A percentile compares a stretch with the other conserved stretches of the same genome.
Conservation (phyloP, 2,329 filamentous ascomycete species). For the Keithomyces neogunnii region DNA sequence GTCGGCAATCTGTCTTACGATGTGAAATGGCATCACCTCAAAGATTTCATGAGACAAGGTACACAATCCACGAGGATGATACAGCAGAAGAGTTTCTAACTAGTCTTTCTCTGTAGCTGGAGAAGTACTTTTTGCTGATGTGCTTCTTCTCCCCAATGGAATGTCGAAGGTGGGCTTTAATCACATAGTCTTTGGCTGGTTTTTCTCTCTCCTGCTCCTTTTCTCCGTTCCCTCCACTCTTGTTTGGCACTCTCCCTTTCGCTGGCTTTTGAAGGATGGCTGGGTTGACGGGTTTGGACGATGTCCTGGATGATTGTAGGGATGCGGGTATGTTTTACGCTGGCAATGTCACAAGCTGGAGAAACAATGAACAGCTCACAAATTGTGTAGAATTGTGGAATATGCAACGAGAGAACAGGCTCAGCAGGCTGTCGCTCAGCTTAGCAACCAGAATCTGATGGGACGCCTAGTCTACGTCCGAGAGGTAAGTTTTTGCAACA, state of each 20-base stretch:
- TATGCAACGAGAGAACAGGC: conserved; percentile 99
- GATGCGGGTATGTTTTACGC: conserved; percentile 79
- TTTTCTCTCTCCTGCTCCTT: conserved; percentile 39
- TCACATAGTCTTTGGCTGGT: conserved; percentile 78
- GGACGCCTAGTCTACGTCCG: conserved; percentile 96
- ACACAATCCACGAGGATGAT: conserved; percentile 28
- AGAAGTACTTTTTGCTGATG: conserved; percentile 99
- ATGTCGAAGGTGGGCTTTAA: conserved; percentile 99
- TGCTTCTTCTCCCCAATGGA: conserved; percentile 99
- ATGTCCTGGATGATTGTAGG: conserved; percentile 88
- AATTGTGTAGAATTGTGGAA: conserved; percentile 81
- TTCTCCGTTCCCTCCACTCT: conserved; percentile 49
- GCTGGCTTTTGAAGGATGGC: conserved; percentile 68
- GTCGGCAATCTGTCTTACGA: conserved; percentile 98
- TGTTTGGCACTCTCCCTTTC: conserved; percentile 43
- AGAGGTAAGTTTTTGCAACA: conserved; percentile 56
- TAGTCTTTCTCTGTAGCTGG: conserved; percentile 55
- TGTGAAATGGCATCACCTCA: conserved; percentile 99
- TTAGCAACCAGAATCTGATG: conserved; percentile 99
- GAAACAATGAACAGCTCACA: background rate
- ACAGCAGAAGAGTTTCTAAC: background rate
- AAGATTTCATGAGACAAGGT: conserved; percentile 99
- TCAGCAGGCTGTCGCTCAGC: conserved; percentile 90
- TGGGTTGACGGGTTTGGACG: conserved; percentile 99
- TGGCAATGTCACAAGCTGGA: background rate